A percentile compares a stretch with the other conserved stretches of the same genome.
Evolutionary conservation across 306 rosid species (phyloP).

Genomic region (Calophaca sinica): DNA sequence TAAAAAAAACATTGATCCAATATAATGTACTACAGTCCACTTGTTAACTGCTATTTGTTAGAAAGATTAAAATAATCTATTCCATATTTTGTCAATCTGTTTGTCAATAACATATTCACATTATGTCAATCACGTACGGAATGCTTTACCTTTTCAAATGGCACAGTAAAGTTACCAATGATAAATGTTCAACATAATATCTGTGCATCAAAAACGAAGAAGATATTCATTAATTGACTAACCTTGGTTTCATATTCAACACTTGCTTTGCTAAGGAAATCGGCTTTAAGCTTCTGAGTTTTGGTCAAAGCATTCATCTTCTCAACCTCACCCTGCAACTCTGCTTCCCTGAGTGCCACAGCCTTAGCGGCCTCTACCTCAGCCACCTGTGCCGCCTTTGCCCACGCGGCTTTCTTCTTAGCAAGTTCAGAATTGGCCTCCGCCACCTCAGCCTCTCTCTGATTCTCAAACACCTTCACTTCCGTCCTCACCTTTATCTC

Average conservation of each 20-base stretch:
- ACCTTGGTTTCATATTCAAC: slow-evolving; percentile 56
- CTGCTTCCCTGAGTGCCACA: slow-evolving; percentile 40
- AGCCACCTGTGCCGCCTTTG: slow-evolving; percentile 37
- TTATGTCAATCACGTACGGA: neutral
- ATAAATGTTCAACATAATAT: too few relatives aligned
- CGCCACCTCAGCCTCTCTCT: slow-evolving; percentile 44
- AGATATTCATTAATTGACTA: neutral
- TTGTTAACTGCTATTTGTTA: too few relatives aligned
- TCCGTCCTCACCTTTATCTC: slow-evolving; percentile 38
- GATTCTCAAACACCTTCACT: slow-evolving; percentile 51
- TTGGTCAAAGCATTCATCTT: slow-evolving; percentile 49
- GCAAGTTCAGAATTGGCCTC: slow-evolving; percentile 51
- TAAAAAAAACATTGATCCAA: neutral
- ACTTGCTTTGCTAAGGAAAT: slow-evolving; percentile 47
- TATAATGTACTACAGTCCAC: too few relatives aligned
- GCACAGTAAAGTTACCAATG: too few relatives aligned
- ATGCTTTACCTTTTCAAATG: neutral
- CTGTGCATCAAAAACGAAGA: too few relatives aligned
- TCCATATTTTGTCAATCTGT: neutral
- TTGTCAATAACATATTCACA: too few relatives aligned
- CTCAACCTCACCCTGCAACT: slow-evolving; percentile 52
- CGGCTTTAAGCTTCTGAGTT: slow-evolving; percentile 52
- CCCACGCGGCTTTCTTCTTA: slow-evolving; percentile 43
- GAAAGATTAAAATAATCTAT: neutral
- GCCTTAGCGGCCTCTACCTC: slow-evolving; percentile 50